Conservation (phyloP, 1,284 basidiomycete genomes). For the Porogramme epimiltina region DNA sequence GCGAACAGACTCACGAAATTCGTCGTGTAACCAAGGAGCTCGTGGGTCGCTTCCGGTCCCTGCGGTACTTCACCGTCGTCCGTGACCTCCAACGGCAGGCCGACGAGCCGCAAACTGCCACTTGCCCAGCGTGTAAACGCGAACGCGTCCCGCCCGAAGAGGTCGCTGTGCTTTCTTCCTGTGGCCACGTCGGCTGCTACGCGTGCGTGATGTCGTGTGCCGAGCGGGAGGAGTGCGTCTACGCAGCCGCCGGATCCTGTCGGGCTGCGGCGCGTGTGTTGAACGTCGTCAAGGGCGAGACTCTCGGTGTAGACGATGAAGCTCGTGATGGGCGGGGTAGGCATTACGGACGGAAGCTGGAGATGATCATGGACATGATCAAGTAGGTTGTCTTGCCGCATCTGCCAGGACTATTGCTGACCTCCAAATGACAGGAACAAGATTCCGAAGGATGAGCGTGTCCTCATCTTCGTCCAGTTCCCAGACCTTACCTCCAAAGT, state of each 20-base stretch:
- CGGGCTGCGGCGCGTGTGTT: constrained; percentile 71
- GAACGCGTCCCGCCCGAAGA: constrained; percentile 63
- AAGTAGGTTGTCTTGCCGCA: constrained; percentile 49
- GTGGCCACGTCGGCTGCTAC: constrained; percentile 85
- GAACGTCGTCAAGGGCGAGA: constrained; percentile 83
- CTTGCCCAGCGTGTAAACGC: constrained; percentile 63
- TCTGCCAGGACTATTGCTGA: not conserved
- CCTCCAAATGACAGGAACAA: constrained; percentile 46
- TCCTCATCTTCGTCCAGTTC: constrained; percentile 94
- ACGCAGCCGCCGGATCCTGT: constrained; percentile 67
- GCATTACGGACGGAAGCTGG: constrained; percentile 89
- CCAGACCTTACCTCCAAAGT: constrained; percentile 91
- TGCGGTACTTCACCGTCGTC: constrained; percentile 89
- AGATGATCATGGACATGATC: constrained; percentile 82
- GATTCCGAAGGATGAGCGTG: constrained; percentile 77
- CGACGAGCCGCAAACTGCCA: constrained; percentile 54
- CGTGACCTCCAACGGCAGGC: constrained; percentile 83
- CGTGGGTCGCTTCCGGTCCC: constrained; percentile 83
- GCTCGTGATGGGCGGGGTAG: constrained; percentile 71
- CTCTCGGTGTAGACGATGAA: constrained; percentile 83
- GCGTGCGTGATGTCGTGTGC: constrained; percentile 74
- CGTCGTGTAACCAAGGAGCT: constrained; percentile 85
- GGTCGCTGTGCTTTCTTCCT: constrained; percentile 85
- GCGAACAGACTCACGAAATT: constrained; percentile 86
- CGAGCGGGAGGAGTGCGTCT: constrained; percentile 81